phyloP scores from a whole-genome alignment of 1,139 yeast species.

The Lodderomyces orthopsilosis region DNA sequence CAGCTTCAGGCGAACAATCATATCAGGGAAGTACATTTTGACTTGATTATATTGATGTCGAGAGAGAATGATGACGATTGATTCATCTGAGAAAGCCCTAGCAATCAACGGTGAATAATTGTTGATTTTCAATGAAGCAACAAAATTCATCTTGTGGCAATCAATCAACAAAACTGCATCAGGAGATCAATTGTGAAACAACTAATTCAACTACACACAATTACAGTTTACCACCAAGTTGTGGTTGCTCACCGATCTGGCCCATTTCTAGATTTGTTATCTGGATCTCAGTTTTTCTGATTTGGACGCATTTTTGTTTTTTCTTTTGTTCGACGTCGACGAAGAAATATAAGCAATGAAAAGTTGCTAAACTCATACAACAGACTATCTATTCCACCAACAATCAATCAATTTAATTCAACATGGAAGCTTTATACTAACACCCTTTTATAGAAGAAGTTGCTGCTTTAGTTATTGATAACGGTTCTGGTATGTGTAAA shows the following conservation, averaged over 20 bases:
- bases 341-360: background rate
- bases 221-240: background rate
- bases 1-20: background rate
- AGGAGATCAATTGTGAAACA: background rate
- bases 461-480: conserved; percentile 89
- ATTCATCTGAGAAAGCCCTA: background rate
- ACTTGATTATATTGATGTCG: background rate
- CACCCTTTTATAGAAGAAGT: conserved; percentile 42
- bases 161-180: background rate
- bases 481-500: conserved; percentile 99
- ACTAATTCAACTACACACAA: background rate
- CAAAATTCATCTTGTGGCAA: background rate
- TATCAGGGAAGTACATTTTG: background rate
- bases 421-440: conserved; percentile 18
- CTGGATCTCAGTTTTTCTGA: conserved; percentile 1
- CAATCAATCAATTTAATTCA: background rate
- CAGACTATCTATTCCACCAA: background rate
- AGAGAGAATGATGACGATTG: background rate
- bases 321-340: conserved; percentile 6
- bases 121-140: background rate
- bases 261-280: conserved; percentile 1
- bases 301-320: background rate
- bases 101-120: background rate
- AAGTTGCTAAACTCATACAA: background rate
- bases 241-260: background rate